Conservation (phyloP, 805 yeast genomes). For the Wickerhamomyces alni region DNA sequence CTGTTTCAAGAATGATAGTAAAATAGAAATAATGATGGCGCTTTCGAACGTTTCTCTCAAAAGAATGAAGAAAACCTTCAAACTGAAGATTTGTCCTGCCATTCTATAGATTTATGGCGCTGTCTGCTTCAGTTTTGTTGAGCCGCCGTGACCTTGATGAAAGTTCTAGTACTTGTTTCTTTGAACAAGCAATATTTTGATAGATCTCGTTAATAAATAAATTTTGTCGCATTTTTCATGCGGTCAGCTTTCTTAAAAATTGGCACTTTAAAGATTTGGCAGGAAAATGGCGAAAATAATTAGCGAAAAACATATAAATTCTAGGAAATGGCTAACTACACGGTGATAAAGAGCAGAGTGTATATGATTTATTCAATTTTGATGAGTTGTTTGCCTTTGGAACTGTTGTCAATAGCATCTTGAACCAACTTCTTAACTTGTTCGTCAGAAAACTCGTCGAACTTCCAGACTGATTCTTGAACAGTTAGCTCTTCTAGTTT, state of each 20-base stretch:
- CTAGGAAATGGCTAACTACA: too few relatives aligned
- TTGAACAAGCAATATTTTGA: too few relatives aligned
- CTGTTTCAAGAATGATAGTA: constrained; percentile 86
- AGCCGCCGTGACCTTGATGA: too few relatives aligned
- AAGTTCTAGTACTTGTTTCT: too few relatives aligned
- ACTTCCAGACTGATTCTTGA: constrained; percentile 24
- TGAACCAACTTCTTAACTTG: constrained; percentile 30
- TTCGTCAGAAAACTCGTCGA: constrained; percentile 28
- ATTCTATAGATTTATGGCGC: too few relatives aligned
- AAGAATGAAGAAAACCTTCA: constrained; percentile 73
- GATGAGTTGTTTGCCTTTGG: constrained; percentile 42
- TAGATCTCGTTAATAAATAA: too few relatives aligned
- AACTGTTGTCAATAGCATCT: constrained; percentile 30
- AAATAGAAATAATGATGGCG: constrained; percentile 82
- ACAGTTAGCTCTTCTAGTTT: constrained; percentile 38
- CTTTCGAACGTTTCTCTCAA: constrained; percentile 94
- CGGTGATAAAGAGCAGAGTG: too few relatives aligned
- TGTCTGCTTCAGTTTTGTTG: too few relatives aligned
- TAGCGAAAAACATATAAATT: neutral
- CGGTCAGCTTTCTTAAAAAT: too few relatives aligned
- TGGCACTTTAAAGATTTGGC: too few relatives aligned
- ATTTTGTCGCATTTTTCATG: too few relatives aligned
- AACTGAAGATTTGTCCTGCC: constrained; percentile 30
- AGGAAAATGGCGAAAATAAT: neutral
- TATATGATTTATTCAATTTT: constrained; percentile 21